A percentile compares a stretch with the other conserved stretches of the same genome.
Evolutionary conservation across 306 rosid genomes (phyloP).

Genomic region (Senna tora): DNA sequence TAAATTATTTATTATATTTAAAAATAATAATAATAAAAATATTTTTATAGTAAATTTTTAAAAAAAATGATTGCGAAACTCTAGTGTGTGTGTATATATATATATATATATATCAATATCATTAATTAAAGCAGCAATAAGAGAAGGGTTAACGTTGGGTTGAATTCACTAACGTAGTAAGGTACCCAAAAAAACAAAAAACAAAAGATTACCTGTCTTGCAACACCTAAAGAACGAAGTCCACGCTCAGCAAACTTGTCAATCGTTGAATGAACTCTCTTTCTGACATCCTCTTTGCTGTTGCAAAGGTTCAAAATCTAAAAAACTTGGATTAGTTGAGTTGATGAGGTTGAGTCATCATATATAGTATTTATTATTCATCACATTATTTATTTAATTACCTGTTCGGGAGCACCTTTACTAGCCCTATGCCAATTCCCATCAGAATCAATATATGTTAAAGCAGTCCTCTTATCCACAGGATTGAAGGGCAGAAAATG

Average conservation of each 20-base stretch:
- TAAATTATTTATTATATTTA: too few species aligned
- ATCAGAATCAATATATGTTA: slow-evolving; percentile 81
- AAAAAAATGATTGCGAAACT: too few species aligned
- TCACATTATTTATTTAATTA: slow-evolving; percentile 37
- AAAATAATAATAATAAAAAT: too few species aligned
- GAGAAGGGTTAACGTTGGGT: neutral
- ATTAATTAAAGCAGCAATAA: slow-evolving; percentile 33
- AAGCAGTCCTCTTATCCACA: slow-evolving; percentile 97
- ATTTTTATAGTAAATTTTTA: too few species aligned
- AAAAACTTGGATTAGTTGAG: slow-evolving; percentile 1
- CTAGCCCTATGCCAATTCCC: slow-evolving; percentile 91
- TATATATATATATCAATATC: too few species aligned
- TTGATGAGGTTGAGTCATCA: slow-evolving; percentile 9
- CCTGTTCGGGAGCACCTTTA: slow-evolving; percentile 99
- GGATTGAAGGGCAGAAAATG: slow-evolving; percentile 97
- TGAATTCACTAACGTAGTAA: slow-evolving; percentile 10
- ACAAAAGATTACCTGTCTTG: slow-evolving; percentile 69
- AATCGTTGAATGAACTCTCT: slow-evolving; percentile 66
- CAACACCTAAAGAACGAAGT: slow-evolving; percentile 87
- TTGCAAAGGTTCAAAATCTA: slow-evolving; percentile 83
- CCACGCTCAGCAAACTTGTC: slow-evolving; percentile 98
- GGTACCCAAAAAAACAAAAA: neutral
- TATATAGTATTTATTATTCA: slow-evolving; percentile 15
- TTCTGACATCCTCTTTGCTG: slow-evolving; percentile 78
- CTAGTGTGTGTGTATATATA: too few species aligned